Evolutionary conservation across 202 grass and related monocot genomes (phyloP), one percentile per base, ranked within the genome.

Genomic region (Digitaria exilis): DNA sequence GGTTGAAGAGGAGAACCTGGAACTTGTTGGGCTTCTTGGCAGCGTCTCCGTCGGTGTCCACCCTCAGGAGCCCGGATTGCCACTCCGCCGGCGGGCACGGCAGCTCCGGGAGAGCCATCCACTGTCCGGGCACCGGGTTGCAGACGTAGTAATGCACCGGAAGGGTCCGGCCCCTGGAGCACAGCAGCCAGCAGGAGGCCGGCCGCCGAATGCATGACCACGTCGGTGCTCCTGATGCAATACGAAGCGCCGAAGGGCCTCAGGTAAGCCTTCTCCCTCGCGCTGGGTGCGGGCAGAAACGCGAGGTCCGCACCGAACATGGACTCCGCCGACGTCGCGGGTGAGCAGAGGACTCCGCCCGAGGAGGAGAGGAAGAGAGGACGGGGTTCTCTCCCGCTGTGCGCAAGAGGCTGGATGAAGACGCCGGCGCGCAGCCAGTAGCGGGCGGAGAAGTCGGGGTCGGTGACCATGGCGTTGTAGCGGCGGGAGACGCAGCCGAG

Each of bases 91-190:
- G 13, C 4, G 5, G 59, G 24, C 17, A 48, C 12, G 57, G 58
- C 3, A 77, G 75, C 58, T 64, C 58, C 25, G 76, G 77, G 31
- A 68, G 77, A 41, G 43, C 15, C 31, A 68, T 62, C 3, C 46
- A 54, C 62, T 80, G 77, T n/a, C 62, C 39, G 6, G 77, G 39
- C 31, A 80, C 62, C 8, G 77, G 77, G 62, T 68, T 80, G 62
- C 77, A 80, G 21, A 55, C 31, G n/a, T 80, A 79, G 77, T 79
- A 79, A 16, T 67, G 46, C 61, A 12, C 62, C 6, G 12, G 46
- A 1, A 1, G 16, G 1, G 0, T 0, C 2, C 26, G 12, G 4
- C 31, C 62, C 77, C 77, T 67, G 12, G 45, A 39, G 24, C 61
- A 79, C 4, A 79, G 30, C 34, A 79, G 31, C 66, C 4, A 79